These are phyloP conservation scores for Colletotrichum trifolii DNA, from an alignment of 2,329 filamentous ascomycete genomes.

Conservation along the genomic window DNA sequence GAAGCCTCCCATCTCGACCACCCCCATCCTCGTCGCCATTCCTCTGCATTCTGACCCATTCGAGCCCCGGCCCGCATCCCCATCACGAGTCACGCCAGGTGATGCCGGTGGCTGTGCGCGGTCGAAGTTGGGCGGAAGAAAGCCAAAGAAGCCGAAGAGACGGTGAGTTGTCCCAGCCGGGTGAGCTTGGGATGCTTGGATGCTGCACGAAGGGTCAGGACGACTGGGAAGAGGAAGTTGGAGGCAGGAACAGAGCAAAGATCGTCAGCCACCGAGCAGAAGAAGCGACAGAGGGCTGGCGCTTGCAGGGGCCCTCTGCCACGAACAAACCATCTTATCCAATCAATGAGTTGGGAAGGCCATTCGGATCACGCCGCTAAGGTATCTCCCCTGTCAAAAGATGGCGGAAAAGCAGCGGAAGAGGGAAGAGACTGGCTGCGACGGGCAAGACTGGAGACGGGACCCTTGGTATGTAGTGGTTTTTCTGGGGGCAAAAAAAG, in stretches of 20 bases:
- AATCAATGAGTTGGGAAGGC: conserved; percentile 9
- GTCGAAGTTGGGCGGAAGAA: background rate
- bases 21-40: conserved; percentile 6
- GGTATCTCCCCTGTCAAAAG: conserved; percentile 4
- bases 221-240: conserved; percentile 20
- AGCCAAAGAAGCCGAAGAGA: conserved; percentile 2
- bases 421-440: conserved; percentile 4
- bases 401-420: conserved; percentile 25
- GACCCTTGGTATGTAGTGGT: conserved; percentile 11
- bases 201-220: conserved; percentile 35
- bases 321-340: conserved; percentile 12
- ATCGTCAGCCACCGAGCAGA: conserved; percentile 29
- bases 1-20: conserved; percentile 24
- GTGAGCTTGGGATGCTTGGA: conserved; percentile 6
- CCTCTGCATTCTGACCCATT: conserved; percentile 3
- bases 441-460: conserved; percentile 16
- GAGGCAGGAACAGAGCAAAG: conserved; percentile 36
- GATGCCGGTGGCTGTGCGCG: conserved; percentile 33
- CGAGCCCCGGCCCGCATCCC: conserved; percentile 23
- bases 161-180: conserved; percentile 26
- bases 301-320: conserved; percentile 26
- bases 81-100: conserved; percentile 29
- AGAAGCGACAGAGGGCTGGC: conserved; percentile 33
- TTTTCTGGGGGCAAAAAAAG: background rate
- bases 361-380: conserved; percentile 24